phyloP scores from a whole-genome alignment of 2,329 filamentous ascomycete species.

The Periconia sp. region DNA sequence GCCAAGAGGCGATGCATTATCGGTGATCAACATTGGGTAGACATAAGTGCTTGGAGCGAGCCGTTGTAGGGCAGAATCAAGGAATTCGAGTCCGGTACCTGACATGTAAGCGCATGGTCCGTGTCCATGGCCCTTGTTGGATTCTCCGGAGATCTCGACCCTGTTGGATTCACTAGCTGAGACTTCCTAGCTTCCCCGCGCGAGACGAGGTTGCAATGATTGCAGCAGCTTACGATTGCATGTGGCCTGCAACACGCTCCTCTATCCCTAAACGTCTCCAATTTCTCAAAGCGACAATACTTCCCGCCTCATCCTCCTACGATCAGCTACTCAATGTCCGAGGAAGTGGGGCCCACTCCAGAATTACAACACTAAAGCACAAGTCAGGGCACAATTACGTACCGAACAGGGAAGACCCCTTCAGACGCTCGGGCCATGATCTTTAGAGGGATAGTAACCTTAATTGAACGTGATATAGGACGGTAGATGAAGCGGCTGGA shows the following conservation, averaged over 20 bases:
- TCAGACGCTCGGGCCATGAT: constrained; percentile 15
- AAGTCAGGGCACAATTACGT: constrained; percentile 16
- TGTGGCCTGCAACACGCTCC: not conserved
- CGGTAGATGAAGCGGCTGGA: constrained; percentile 3
- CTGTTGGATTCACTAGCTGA: not conserved
- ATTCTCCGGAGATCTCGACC: constrained; percentile 6
- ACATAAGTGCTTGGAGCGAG: not conserved
- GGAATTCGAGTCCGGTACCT: too few species aligned
- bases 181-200: not conserved
- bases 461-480: constrained; percentile 21
- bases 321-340: constrained; percentile 1
- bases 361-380: constrained; percentile 9
- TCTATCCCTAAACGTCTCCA: too few species aligned
- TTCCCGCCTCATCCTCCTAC: constrained; percentile 14
- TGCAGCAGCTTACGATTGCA: not conserved
- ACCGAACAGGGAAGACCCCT: constrained; percentile 5
- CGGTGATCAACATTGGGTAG: not conserved
- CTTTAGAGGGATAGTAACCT: constrained; percentile 19
- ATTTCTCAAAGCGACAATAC: not conserved
- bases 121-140: constrained; percentile 1
- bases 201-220: not conserved
- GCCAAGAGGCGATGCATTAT: constrained; percentile 1
- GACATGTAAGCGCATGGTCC: constrained; percentile 4
- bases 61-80: not conserved
- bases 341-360: constrained; percentile 3